Evolutionary conservation across 371 early-diverging fungal species (phyloP), one percentile per base, ranked within the genome.

Genomic region (Actinomortierella ambigua): DNA sequence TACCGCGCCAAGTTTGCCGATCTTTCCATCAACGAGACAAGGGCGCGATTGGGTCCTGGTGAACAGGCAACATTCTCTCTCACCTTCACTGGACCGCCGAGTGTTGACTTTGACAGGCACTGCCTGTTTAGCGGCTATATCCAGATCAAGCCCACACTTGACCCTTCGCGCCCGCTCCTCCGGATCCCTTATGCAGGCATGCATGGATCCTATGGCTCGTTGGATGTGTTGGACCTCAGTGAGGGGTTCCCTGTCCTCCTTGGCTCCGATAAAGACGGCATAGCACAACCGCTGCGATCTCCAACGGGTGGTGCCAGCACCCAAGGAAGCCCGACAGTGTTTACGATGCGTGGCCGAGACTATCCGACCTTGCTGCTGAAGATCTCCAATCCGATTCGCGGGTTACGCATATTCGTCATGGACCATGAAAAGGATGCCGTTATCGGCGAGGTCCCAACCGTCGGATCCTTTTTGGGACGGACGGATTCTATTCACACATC

Each of bases 41-140:
- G 42, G 13, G 34, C 63, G 22, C 47, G 22, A 28, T 29, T 63
- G 5, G 63, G 59, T 18, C 56, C 59, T 41, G 28, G 63, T 3
- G 39, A 55, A 1, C 50, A 53, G 2, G 27, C 65, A 2, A 58
- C 27, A 1, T 6, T 70, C 54, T 17, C 27, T 8, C n/a, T 51
- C 7, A 51, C 6, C 18, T 65, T 70, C 20, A 54, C 44, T 11
- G 47, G 54, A 11, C 65, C 65, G 8, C 34, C 18, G 3, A 51
- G 28, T 13, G 62, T 70, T 2, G 47, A 61, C 9, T 11, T 27
- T 14, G 49, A 58, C 24, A 61, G 50, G 17, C 70, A 70, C 42
- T 70, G 70, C 65, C 56, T 70, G 11, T 70, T 61, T 23, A 70
- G 70, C 26, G 70, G 70, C 7, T 70, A 58, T 50, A 54, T 70